Conservation (phyloP, 345 rosid genomes). For the Salix koriyanagi region DNA sequence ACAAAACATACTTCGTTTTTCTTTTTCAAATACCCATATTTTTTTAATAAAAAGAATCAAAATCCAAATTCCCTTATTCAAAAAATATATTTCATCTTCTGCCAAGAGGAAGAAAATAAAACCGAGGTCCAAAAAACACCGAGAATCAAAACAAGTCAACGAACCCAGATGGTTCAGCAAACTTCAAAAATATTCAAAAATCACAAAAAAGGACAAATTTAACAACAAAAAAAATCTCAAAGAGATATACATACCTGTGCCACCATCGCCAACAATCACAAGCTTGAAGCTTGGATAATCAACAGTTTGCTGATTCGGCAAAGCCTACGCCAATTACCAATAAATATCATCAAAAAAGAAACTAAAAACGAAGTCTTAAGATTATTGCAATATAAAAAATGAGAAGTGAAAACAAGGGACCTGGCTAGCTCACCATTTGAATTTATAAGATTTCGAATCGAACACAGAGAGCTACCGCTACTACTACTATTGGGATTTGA, state of each 20-base stretch:
- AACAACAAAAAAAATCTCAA: neutral
- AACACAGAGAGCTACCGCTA: too few relatives aligned
- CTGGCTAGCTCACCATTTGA: too few relatives aligned
- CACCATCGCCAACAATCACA: slow-evolving; percentile 45
- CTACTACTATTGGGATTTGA: too few relatives aligned
- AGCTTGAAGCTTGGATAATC: slow-evolving; percentile 52
- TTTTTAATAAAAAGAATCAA: neutral
- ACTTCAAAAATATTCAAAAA: neutral
- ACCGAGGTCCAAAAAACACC: neutral
- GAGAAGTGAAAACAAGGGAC: too few relatives aligned
- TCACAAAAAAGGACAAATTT: neutral
- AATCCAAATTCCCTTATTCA: neutral
- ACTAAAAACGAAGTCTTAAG: neutral
- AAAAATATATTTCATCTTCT: too few relatives aligned
- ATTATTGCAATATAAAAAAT: too few relatives aligned
- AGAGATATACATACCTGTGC: slow-evolving; percentile 28
- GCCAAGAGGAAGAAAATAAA: too few relatives aligned
- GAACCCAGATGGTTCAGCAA: neutral
- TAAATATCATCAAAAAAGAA: neutral
- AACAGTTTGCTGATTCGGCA: slow-evolving; percentile 66
- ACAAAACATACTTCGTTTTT: neutral
- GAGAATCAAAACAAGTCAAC: neutral
- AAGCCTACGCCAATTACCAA: slow-evolving; percentile 40
- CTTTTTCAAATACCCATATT: neutral
- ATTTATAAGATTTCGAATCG: too few relatives aligned